Evolutionary conservation across 768 basidiomycete species (phyloP), one percentile per base, ranked within the genome.

Genomic region (Sarcomyxa edulis): DNA sequence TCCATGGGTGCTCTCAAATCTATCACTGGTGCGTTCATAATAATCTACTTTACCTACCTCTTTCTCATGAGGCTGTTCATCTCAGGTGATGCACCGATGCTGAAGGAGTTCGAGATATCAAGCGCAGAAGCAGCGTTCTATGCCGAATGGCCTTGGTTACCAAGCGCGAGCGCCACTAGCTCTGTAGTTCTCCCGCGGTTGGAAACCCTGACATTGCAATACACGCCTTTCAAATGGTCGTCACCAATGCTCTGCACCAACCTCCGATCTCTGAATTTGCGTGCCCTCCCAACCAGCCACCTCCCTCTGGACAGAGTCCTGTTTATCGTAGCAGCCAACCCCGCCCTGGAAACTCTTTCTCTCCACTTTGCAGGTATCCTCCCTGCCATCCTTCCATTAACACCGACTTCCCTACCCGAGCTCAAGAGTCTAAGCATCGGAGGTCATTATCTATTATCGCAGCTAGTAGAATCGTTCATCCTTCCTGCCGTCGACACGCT

Each of bases 21-120:
- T 12, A 78, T 89, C 48, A 72, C 69, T 36, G 84, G 85, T 85
- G 44, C 32, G 75, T 61, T 37, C 21, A 24, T 30, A 31, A 29
- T 15, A 19, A n/a, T n/a, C n/a, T n/a, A n/a, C n/a, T n/a, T 16
- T 37, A 15, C 18, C 36, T 25, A 23, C 29, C 31, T 12, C 26
- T 40, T 44, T 12, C 27, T 44, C n/a, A n/a, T n/a, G n/a, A n/a
- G n/a, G n/a, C n/a, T n/a, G n/a, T n/a, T n/a, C n/a, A n/a, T 23
- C 39, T 37, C 52, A 85, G 86, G 83, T 29, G 72, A 79, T 43
- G 86, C 85, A 9, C 87, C 86, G 14, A 58, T 85, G 23, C 55
- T 90, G 29, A 70, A 62, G 46, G 86, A 88, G 53, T 89, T 90
- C 45, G 84, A 87, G 55, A 74, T 89, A 0, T 87, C 82, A 12